Conservation (phyloP, 2,329 filamentous ascomycete genomes). For the Penicillium sp. region DNA sequence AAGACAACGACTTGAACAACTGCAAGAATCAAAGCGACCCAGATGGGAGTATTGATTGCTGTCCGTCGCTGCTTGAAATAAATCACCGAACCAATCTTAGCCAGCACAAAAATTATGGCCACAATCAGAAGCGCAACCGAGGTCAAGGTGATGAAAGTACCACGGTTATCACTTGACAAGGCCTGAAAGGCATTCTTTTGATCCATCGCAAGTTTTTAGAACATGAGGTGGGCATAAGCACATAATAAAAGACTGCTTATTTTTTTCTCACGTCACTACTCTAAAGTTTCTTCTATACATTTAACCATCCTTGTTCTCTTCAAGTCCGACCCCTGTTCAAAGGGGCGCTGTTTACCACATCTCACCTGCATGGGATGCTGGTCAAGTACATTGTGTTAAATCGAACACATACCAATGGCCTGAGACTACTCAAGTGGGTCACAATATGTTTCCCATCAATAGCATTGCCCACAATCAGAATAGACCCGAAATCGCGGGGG, state of each 20-base stretch:
- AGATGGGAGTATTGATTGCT: conserved; percentile 13
- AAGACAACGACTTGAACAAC: conserved; percentile 12
- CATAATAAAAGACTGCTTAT: neutral
- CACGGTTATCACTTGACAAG: conserved; percentile 9
- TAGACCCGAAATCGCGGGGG: too few species aligned
- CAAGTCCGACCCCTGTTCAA: neutral
- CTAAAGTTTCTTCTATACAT: neutral
- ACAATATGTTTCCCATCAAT: neutral
- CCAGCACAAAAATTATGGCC: conserved; percentile 15
- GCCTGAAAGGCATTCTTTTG: conserved; percentile 5
- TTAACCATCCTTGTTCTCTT: conserved; percentile 3
- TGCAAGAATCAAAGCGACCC: conserved; percentile 12
- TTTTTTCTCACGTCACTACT: neutral
- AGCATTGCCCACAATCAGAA: too few species aligned
- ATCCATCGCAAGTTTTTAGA: conserved; percentile 5
- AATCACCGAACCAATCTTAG: conserved; percentile 11
- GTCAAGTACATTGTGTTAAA: neutral
- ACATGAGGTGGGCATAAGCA: neutral
- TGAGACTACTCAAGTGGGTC: neutral
- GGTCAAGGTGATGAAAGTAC: conserved; percentile 7
- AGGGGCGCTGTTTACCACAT: neutral
- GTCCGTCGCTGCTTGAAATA: conserved; percentile 17
- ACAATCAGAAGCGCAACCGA: conserved; percentile 11
- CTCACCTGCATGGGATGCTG: neutral
- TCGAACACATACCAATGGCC: neutral